phyloP scores from a whole-genome alignment of 257 asterid genomes.

The Ilex aquifolium region DNA sequence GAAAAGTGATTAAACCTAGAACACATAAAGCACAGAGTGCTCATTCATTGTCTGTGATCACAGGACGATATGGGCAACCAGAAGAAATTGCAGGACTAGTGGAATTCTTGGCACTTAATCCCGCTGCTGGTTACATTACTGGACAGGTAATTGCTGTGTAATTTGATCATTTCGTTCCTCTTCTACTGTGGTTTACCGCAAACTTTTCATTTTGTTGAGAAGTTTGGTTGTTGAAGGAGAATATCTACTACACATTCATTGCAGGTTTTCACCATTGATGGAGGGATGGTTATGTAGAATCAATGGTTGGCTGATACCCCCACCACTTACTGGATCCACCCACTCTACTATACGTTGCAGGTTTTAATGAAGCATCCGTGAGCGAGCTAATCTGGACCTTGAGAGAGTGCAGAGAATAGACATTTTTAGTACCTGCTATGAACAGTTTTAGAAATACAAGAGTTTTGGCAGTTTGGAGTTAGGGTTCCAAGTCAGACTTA shows the following conservation, averaged over 20 bases:
- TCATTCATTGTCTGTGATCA: too few relatives aligned
- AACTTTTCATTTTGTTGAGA: background rate
- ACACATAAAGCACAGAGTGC: too few relatives aligned
- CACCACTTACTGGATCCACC: background rate
- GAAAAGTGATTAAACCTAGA: background rate
- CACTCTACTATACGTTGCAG: background rate
- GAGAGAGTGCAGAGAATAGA: background rate
- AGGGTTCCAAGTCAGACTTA: too few relatives aligned
- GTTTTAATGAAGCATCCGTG: too few relatives aligned
- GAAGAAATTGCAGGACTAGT: constrained; percentile 47
- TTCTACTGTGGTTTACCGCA: background rate
- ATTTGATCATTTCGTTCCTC: background rate
- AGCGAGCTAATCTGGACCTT: too few relatives aligned
- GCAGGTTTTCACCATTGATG: constrained; percentile 35
- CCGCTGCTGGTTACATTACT: constrained; percentile 27
- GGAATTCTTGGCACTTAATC: constrained; percentile 35
- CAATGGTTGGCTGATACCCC: background rate
- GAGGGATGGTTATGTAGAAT: constrained; percentile 33
- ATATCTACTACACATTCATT: background rate
- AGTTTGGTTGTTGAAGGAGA: background rate
- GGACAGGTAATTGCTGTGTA: constrained; percentile 17
- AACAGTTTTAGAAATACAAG: background rate
- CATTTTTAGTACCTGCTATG: background rate
- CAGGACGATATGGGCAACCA: constrained; percentile 61
- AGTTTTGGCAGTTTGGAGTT: too few relatives aligned